Evolutionary conservation across 208 protist species (phyloP).

Genomic region (Crithidia expoeki): DNA sequence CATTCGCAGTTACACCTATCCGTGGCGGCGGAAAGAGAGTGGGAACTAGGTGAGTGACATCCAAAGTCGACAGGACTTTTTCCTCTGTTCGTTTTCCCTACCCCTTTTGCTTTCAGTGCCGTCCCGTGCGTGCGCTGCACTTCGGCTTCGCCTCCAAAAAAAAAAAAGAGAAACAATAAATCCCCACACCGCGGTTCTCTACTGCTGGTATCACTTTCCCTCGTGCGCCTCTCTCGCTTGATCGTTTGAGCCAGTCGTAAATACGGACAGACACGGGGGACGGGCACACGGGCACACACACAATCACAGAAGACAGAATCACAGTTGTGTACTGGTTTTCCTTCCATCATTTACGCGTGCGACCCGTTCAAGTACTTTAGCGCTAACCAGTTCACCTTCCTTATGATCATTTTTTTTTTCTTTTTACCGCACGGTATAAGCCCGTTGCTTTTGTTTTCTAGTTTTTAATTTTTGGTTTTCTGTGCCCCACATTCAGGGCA

Average conservation of each 20-base stretch:
- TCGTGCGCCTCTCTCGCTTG: neutral
- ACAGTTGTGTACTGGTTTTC: no score
- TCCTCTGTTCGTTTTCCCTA: neutral
- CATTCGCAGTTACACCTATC: neutral
- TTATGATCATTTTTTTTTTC: conserved; percentile 1
- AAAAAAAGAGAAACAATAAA: no score
- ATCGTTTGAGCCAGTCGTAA: neutral
- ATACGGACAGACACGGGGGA: neutral
- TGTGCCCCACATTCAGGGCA: no score
- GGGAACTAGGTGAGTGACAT: no score
- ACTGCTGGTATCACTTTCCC: neutral
- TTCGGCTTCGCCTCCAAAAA: no score
- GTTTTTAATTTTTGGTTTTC: no score
- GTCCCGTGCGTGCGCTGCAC: neutral
- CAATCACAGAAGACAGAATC: neutral
- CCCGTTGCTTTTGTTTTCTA: conserved; percentile 5
- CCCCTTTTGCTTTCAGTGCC: neutral
- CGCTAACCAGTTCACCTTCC: no score
- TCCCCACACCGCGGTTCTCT: no score
- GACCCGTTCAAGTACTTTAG: no score
- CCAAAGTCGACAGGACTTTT: neutral
- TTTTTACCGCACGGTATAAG: neutral
- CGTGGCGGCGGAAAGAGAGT: no score
- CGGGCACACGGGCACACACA: neutral
- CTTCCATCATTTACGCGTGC: no score